phyloP scores from a whole-genome alignment of 768 basidiomycete genomes.

The Ramaria rubella region DNA sequence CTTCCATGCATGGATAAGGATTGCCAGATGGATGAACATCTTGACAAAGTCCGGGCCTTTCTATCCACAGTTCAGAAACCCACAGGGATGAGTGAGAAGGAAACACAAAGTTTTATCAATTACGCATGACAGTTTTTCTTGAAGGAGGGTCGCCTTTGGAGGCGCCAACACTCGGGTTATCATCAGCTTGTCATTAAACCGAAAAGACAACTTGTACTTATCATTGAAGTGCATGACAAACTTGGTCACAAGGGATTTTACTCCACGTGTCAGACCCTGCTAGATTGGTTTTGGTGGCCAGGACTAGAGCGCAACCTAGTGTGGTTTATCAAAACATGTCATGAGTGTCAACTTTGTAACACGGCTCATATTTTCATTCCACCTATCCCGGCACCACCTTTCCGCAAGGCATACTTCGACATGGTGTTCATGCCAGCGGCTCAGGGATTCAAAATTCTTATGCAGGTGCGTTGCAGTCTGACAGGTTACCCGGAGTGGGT shows the following conservation, averaged over 20 bases:
- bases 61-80: not conserved
- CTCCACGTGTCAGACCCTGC: not conserved
- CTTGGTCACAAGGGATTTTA: constrained; percentile 25
- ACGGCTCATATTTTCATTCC: constrained; percentile 18
- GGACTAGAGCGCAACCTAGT: constrained; percentile 13
- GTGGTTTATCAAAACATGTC: constrained; percentile 25
- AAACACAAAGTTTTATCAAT: not conserved
- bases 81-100: not conserved
- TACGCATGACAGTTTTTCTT: constrained; percentile 8
- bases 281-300: constrained; percentile 22
- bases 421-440: constrained; percentile 35
- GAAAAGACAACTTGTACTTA: not conserved
- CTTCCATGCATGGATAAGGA: not conserved
- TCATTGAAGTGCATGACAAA: constrained; percentile 16
- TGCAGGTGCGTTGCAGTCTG: constrained; percentile 32
- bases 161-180: too few relatives aligned
- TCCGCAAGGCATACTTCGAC: constrained; percentile 32
- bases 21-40: not conserved
- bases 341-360: constrained; percentile 30
- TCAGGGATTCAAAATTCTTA: constrained; percentile 26
- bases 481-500: constrained; percentile 22
- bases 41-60: not conserved
- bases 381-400: constrained; percentile 18
- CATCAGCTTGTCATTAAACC: constrained; percentile 12
- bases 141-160: constrained; percentile 12